phyloP scores from a whole-genome alignment of 78 protist species.

The Dictyostelium firmibasis region DNA sequence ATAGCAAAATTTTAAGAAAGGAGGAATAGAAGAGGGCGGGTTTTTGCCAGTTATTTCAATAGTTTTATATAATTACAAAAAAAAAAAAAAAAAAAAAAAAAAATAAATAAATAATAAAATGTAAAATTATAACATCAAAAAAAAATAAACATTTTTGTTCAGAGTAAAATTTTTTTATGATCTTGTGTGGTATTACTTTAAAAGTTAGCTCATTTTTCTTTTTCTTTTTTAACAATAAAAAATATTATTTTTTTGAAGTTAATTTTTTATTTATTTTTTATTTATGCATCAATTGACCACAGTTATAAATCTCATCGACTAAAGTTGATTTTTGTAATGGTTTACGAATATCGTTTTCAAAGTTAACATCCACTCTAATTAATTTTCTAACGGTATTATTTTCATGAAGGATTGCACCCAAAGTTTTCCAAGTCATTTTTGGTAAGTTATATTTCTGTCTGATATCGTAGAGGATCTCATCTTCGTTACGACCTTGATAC shows the following conservation, averaged over 20 bases:
- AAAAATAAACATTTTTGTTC: background rate
- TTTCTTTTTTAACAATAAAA: background rate
- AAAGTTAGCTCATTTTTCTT: no score
- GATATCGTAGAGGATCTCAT: slow-evolving; percentile 8
- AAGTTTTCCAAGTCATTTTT: slow-evolving; percentile 61
- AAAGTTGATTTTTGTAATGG: background rate
- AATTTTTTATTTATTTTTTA: background rate
- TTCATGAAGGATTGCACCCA: slow-evolving; percentile 61
- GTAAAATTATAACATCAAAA: background rate
- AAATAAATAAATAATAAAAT: no score
- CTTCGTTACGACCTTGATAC: slow-evolving; percentile 55
- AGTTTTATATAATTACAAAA: background rate
- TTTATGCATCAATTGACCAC: background rate
- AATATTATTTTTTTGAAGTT: background rate
- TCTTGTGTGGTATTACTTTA: no score
- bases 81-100: background rate
- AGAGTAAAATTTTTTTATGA: no score
- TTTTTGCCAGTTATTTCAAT: background rate
- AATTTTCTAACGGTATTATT: slow-evolving; percentile 61
- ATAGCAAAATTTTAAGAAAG: background rate
- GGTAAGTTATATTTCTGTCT: slow-evolving; percentile 8
- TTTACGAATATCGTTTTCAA: background rate
- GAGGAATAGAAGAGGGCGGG: background rate
- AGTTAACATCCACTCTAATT: slow-evolving; percentile 55
- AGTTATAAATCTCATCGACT: background rate